Evolutionary conservation across 306 rosid species (phyloP), one percentile per base, ranked within the genome.

Genomic region (Trifolium pratense): DNA sequence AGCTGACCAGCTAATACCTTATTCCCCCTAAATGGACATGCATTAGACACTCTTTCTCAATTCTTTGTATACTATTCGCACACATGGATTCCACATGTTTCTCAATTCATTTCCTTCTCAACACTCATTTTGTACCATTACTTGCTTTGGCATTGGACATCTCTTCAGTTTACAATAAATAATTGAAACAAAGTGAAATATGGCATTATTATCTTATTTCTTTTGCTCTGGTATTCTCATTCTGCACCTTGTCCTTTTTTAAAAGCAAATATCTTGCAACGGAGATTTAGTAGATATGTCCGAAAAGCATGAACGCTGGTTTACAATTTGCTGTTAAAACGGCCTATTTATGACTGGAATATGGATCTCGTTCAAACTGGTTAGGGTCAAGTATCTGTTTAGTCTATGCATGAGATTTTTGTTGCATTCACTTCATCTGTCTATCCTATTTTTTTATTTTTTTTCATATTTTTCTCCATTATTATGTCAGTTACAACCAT

Each of bases 311-410:
- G 46, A 51, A 25, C 36, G 56, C 49, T 68, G 21, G 42, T 37
- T 36, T 48, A 48, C 9, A 31, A 20, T 45, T 31, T 76, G 15
- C 56, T 51, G 11, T 55, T 15, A 18, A 68, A 58, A 76, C 3
- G 21, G 17, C 11, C 16, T 55, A 17, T 9, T 32, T 34, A 15
- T 31, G 26, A 49, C 15, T 45, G n/a, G n/a, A n/a, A n/a, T n/a
- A n/a, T n/a, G 45, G 13, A 13, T 58, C 45, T 57, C 13, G 48
- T 45, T 58, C 9, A 11, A 31, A n/a, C 43, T 60, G 53, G 10
- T 71, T 53, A 52, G 18, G 43, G 36, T 70, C 29, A 73, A 71
- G 68, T 64, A 63, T 46, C 43, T 20, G 11, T 68, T 48, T 25
- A 39, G 59, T 61, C 16, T 14, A 52, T 18, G 40, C 59, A 42